Percentiles rank a stretch among this genome's conserved stretches.
phyloP scores from a whole-genome alignment of 768 basidiomycete genomes.

The Leucosporidium yakuticum region DNA sequence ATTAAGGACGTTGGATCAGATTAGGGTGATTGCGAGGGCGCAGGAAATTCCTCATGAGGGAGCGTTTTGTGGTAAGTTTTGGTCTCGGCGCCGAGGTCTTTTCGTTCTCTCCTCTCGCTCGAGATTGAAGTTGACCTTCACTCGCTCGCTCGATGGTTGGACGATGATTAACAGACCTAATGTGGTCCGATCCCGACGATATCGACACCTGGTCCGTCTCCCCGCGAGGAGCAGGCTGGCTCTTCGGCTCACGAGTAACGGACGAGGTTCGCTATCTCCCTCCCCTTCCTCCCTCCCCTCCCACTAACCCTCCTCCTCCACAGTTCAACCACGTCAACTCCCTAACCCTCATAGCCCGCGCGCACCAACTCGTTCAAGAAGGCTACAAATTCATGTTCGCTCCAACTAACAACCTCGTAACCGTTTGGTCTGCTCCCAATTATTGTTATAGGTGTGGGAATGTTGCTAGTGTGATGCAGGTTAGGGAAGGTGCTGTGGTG shows the following conservation, averaged over 20 bases:
- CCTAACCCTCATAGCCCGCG: conserved; percentile 80
- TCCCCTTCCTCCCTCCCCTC: background rate
- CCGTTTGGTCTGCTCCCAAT: conserved; percentile 84
- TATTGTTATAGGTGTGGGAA: conserved; percentile 81
- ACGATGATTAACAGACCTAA: conserved; percentile 60
- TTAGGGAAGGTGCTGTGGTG: conserved; percentile 51
- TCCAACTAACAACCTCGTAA: conserved; percentile 53
- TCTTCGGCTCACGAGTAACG: conserved; percentile 82
- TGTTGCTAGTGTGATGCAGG: conserved; percentile 80
- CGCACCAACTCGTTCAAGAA: conserved; percentile 94
- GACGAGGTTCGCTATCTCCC: conserved; percentile 55
- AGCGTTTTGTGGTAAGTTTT: conserved; percentile 47
- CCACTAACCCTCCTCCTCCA: background rate
- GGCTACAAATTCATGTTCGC: conserved; percentile 52
- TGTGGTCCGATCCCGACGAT: conserved; percentile 96
- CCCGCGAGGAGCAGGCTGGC: conserved; percentile 91
- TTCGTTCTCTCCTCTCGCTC: too few relatives aligned
- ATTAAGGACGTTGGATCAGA: conserved; percentile 88
- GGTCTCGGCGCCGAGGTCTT: background rate
- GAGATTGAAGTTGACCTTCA: background rate
- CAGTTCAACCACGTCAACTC: conserved; percentile 91
- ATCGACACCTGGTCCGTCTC: conserved; percentile 93
- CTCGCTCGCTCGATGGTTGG: too few relatives aligned
- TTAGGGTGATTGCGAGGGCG: conserved; percentile 69
- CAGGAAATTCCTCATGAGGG: conserved; percentile 51